Evolutionary conservation across 202 grass and related monocot species (phyloP).

Genomic region (Setaria italica): DNA sequence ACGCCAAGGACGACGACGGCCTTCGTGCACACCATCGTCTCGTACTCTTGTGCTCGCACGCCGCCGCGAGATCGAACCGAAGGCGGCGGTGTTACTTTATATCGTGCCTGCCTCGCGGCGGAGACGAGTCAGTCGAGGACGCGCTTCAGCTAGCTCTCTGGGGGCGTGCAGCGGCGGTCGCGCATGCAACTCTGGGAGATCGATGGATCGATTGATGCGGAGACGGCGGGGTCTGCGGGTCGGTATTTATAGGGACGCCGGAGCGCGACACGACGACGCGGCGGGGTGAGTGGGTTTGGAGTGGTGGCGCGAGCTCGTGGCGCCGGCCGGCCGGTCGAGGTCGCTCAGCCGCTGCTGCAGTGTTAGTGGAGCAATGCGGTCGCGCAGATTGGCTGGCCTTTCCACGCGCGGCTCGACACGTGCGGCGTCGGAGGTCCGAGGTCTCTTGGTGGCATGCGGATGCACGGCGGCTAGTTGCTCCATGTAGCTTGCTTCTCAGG

Average conservation of each 20-base stretch:
- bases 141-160: neutral
- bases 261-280: slow-evolving; percentile 6
- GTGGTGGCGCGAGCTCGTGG: slow-evolving; percentile 44
- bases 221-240: neutral
- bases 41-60: neutral
- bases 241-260: slow-evolving; percentile 33
- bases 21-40: slow-evolving; percentile 49
- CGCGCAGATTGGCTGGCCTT: slow-evolving; percentile 23
- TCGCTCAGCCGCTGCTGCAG: neutral
- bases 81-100: neutral
- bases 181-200: neutral
- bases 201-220: slow-evolving; percentile 12
- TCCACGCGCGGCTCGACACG: slow-evolving; percentile 33
- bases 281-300: slow-evolving; percentile 13
- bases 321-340: slow-evolving; percentile 21
- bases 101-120: neutral
- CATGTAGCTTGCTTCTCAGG: neutral
- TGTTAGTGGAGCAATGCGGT: slow-evolving; percentile 43
- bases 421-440: slow-evolving; percentile 6
- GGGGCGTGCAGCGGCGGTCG: neutral
- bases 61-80: neutral
- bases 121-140: neutral
- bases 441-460: neutral
- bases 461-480: neutral
- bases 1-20: slow-evolving; percentile 11